Percentiles rank a stretch among this genome's conserved stretches.
Conservation (phyloP, 1,139 yeast species). For the Casaregolazyma suthepensis region DNA sequence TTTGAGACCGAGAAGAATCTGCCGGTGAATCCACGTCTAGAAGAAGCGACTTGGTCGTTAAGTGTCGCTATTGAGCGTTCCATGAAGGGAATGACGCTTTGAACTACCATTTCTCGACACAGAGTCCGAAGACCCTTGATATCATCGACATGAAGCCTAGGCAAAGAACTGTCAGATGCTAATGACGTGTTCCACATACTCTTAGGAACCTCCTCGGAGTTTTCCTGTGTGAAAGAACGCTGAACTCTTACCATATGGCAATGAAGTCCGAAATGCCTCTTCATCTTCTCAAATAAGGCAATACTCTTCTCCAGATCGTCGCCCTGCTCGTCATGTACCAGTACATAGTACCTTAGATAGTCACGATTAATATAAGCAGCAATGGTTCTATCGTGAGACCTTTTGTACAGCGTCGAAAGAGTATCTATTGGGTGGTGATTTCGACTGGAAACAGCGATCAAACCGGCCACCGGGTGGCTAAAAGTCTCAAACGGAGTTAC, state of each 20-base stretch:
- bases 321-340: slow-evolving; percentile 34
- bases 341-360: slow-evolving; percentile 34
- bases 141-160: slow-evolving; percentile 34
- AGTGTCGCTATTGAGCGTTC: slow-evolving; percentile 64
- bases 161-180: neutral
- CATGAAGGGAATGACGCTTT: slow-evolving; percentile 69
- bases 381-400: slow-evolving; percentile 27
- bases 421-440: slow-evolving; percentile 45
- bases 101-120: slow-evolving; percentile 50
- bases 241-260: slow-evolving; percentile 30
- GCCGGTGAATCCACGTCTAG: slow-evolving; percentile 67
- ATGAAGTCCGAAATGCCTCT: slow-evolving; percentile 33
- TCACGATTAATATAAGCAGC: slow-evolving; percentile 35
- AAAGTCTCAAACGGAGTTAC: slow-evolving; percentile 82
- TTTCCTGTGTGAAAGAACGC: neutral
- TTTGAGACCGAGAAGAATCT: slow-evolving; percentile 65
- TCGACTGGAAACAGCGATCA: slow-evolving; percentile 54
- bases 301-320: slow-evolving; percentile 29
- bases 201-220: slow-evolving; percentile 1
- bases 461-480: slow-evolving; percentile 80
- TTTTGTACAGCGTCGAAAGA: slow-evolving; percentile 34
- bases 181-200: slow-evolving; percentile 3
- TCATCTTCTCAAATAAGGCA: slow-evolving; percentile 32
- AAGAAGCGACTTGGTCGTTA: slow-evolving; percentile 68
- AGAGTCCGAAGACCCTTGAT: slow-evolving; percentile 38